A percentile compares a stretch with the other conserved stretches of the same genome.
These are phyloP conservation scores for Backusella luteola DNA, from an alignment of 192 early-diverging fungal genomes.

Conservation along the genomic window DNA sequence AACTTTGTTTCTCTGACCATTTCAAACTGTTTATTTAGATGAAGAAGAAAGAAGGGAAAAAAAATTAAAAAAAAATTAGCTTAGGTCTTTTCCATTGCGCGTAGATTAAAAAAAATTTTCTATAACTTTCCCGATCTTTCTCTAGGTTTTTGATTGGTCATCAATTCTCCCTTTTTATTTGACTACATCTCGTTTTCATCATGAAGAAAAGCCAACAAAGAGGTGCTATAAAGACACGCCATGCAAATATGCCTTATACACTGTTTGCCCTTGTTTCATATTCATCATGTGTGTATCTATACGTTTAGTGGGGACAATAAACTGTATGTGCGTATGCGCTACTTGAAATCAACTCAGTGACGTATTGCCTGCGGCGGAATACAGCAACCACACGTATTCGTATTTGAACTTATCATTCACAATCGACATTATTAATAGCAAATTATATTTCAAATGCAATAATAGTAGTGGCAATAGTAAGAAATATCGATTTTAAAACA, in stretches of 20 bases:
- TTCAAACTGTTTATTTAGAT: constrained; percentile 17
- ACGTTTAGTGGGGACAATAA: too few species aligned
- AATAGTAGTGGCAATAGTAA: too few species aligned
- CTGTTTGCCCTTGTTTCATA: too few species aligned
- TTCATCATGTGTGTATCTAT: too few species aligned
- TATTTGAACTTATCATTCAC: too few species aligned
- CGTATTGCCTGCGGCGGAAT: too few species aligned
- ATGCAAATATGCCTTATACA: too few species aligned
- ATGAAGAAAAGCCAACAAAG: not conserved
- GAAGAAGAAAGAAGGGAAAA: constrained; percentile 17
- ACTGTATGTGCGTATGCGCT: too few species aligned
- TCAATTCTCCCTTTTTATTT: not conserved
- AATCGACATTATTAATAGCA: too few species aligned
- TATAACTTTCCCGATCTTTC: not conserved
- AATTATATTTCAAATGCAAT: too few species aligned
- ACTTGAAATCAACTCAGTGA: too few species aligned
- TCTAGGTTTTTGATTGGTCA: not conserved
- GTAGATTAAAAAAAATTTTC: constrained; percentile 2
- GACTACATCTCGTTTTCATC: not conserved
- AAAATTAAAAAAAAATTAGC: not conserved
- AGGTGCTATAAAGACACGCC: not conserved
- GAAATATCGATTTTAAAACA: not conserved
- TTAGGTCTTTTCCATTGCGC: not conserved
- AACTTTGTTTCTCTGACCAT: constrained; percentile 80
- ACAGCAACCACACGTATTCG: too few species aligned